Conservation (phyloP, 139 green algal species). For the Coelastrella sp. region DNA sequence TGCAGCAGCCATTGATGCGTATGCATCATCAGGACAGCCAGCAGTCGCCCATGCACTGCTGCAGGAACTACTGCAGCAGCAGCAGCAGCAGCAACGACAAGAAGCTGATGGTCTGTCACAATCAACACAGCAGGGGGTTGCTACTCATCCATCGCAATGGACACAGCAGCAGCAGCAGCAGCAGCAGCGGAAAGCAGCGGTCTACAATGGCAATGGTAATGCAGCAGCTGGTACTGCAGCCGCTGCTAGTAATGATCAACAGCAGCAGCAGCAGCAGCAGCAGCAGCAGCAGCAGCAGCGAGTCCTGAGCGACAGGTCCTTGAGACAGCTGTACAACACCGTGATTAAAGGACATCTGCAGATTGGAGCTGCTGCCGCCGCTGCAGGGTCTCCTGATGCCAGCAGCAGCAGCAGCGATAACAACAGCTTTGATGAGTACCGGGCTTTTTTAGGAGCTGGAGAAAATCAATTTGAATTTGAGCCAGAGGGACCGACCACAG, state of each 20-base stretch:
- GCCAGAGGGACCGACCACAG: too few relatives aligned
- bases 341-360: slow-evolving; percentile 41
- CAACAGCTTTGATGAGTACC: slow-evolving; percentile 35
- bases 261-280: not conserved
- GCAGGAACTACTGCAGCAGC: slow-evolving; percentile 17
- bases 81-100: slow-evolving; percentile 8
- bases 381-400: not conserved
- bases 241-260: too few relatives aligned
- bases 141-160: not conserved
- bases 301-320: not conserved
- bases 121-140: not conserved
- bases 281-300: not conserved
- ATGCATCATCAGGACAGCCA: not conserved
- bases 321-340: slow-evolving; percentile 30
- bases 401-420: slow-evolving; percentile 35
- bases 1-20: slow-evolving; percentile 43
- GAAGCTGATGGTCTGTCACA: not conserved
- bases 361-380: slow-evolving; percentile 15
- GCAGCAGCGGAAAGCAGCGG: not conserved
- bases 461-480: too few relatives aligned
- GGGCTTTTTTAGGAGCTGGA: not conserved
- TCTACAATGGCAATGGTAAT: too few relatives aligned
- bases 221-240: too few relatives aligned
- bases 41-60: not conserved
- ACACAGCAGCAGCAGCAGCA: slow-evolving; percentile 2